Conservation (phyloP, 202 grass and related monocot species). For the Cymbopogon flexuosus region DNA sequence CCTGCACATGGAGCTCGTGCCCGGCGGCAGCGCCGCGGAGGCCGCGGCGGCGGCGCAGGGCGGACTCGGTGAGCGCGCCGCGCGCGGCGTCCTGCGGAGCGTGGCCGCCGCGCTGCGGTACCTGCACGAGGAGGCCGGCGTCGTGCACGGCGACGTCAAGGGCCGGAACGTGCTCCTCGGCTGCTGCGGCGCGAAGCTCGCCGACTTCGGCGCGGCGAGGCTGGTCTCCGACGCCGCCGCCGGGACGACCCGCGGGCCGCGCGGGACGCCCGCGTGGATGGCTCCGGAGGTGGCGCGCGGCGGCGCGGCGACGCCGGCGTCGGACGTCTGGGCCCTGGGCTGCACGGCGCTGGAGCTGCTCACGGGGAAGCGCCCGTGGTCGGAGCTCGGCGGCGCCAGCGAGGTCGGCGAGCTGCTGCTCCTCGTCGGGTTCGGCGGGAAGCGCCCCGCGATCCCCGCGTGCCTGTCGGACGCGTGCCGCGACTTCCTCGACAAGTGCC, state of each 20-base stretch:
- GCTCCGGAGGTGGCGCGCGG: slow-evolving; percentile 80
- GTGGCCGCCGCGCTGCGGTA: slow-evolving; percentile 58
- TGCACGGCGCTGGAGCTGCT: slow-evolving; percentile 85
- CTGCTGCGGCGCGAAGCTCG: slow-evolving; percentile 52
- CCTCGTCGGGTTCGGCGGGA: slow-evolving; percentile 51
- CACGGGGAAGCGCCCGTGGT: slow-evolving; percentile 62
- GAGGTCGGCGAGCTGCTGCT: slow-evolving; percentile 50
- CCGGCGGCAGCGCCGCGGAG: slow-evolving; percentile 56
- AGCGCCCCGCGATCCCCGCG: slow-evolving; percentile 47
- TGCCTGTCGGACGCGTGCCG: slow-evolving; percentile 44
- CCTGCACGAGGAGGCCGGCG: slow-evolving; percentile 64
- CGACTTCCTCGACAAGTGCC: slow-evolving; percentile 82
- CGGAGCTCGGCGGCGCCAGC: slow-evolving; percentile 36
- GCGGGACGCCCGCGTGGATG: slow-evolving; percentile 85
- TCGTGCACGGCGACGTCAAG: slow-evolving; percentile 95
- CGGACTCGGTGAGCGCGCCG: slow-evolving; percentile 41
- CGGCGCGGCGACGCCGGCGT: slow-evolving; percentile 43
- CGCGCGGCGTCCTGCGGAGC: slow-evolving; percentile 38
- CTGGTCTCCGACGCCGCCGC: slow-evolving; percentile 8
- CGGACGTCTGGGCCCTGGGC: slow-evolving; percentile 84
- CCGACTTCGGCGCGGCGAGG: slow-evolving; percentile 72
- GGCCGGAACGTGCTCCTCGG: slow-evolving; percentile 72
- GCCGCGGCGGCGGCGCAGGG: slow-evolving; percentile 33
- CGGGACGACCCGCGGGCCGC: neutral
- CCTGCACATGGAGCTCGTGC: slow-evolving; percentile 81